Evolutionary conservation across 139 green algal species (phyloP), one percentile per base, ranked within the genome.

Genomic region (Eudorina sp.): DNA sequence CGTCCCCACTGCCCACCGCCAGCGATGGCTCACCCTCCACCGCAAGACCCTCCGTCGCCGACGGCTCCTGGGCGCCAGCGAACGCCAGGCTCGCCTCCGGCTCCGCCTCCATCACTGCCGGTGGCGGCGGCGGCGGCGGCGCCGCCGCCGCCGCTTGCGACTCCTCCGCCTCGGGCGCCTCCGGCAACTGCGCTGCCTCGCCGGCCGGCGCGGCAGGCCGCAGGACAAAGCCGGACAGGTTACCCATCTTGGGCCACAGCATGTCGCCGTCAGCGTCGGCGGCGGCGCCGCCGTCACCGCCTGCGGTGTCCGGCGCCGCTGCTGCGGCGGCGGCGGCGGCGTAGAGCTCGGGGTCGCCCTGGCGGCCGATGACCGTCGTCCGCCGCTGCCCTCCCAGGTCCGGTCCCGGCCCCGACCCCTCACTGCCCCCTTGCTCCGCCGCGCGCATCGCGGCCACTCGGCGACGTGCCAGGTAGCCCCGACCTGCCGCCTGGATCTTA

Each of bases 401-500:
- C 21, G 55, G 25, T 40, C 58, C 34, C 36, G 46, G 18, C 8
- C 40, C n/a, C n/a, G n/a, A n/a, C n/a, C n/a, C n/a, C n/a, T n/a
- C n/a, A n/a, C n/a, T n/a, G n/a, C n/a, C n/a, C n/a, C n/a, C 23
- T 34, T 81, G 62, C 27, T 72, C 48, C 19, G 73, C 23, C 78
- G n/a, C 41, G 11, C 55, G 51, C n/a, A 53, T 29, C 27, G 27
- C 75, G 0, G 43, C 51, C 31, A 79, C 73, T 3, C 34, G 46
- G 18, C 48, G 76, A 0, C 86, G 60, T 11, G 86, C 86, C 34
- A 82, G 38, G 6, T 46, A 34, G 76, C 86, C 86, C 25, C 86
- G 75, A 0, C 80, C 43, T 29, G 55, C 64, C 36, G 86, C 86
- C 75, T 90, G 86, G 86, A 90, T 90, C 4, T 27, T 40, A 19